Evolutionary conservation across 768 basidiomycete genomes (phyloP).

Genomic region (Tulasnella sp.): DNA sequence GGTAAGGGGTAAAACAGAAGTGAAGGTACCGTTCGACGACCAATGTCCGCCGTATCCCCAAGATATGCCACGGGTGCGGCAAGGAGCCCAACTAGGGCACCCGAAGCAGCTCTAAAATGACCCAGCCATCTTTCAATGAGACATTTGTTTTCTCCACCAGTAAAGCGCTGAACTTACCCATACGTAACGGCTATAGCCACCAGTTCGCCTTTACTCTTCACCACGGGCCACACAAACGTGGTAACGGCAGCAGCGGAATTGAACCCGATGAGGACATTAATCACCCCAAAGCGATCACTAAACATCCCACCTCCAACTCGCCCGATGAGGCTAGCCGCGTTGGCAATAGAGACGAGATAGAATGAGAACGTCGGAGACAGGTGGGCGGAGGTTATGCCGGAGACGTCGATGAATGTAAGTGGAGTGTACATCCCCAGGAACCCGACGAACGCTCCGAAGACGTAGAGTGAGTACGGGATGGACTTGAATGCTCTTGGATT

Average conservation of each 20-base stretch:
- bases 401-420: conserved; percentile 19
- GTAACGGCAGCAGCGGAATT: conserved; percentile 19
- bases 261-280: conserved; percentile 20
- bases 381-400: background rate
- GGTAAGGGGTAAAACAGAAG: too few relatives aligned
- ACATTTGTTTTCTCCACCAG: background rate
- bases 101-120: conserved; percentile 9
- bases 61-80: conserved; percentile 12
- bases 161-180: conserved; percentile 4
- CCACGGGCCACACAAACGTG: conserved; percentile 22
- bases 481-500: conserved; percentile 17
- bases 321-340: conserved; percentile 21
- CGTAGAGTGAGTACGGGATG: conserved; percentile 19
- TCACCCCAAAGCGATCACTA: conserved; percentile 18
- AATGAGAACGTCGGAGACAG: conserved; percentile 3
- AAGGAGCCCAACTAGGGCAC: conserved; percentile 14
- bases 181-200: conserved; percentile 7
- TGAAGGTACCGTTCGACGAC: conserved; percentile 9
- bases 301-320: conserved; percentile 20
- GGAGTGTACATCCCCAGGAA: conserved; percentile 22
- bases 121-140: background rate
- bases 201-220: background rate
- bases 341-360: conserved; percentile 21
- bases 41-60: conserved; percentile 14
- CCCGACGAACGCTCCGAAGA: conserved; percentile 15